phyloP scores from a whole-genome alignment of 129 eudicot species.

The Silybum marianum region DNA sequence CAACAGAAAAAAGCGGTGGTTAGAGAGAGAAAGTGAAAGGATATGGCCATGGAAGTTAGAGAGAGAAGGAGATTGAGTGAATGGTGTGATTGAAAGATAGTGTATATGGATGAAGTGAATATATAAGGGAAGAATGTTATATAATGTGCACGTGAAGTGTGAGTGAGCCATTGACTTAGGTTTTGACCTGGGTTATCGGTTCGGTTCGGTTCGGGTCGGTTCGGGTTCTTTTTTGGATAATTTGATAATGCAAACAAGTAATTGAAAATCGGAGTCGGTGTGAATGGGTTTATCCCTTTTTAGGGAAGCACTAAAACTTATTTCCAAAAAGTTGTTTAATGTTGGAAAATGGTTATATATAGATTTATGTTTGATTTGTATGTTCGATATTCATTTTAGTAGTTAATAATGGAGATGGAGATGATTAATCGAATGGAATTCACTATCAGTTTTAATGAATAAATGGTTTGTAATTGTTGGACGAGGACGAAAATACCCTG shows the following conservation, averaged over 20 bases:
- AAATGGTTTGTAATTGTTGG: not conserved
- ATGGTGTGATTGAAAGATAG: constrained; percentile 32
- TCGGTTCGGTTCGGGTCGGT: not conserved
- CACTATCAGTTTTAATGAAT: not conserved
- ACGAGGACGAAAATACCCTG: not conserved
- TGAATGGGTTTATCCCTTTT: not conserved
- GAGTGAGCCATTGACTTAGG: constrained; percentile 13
- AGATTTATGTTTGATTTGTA: not conserved
- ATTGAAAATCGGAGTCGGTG: not conserved
- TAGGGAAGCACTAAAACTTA: not conserved
- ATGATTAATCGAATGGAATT: not conserved
- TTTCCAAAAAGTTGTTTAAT: not conserved
- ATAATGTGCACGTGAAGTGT: constrained; percentile 33
- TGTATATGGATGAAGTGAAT: constrained; percentile 20
- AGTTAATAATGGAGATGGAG: not conserved
- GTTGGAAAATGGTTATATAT: not conserved
- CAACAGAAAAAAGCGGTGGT: not conserved
- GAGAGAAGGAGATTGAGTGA: constrained; percentile 24
- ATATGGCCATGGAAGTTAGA: not conserved
- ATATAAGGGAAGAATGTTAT: constrained; percentile 28
- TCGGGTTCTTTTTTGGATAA: too few species aligned
- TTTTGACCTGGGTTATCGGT: not conserved
- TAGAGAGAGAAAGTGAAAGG: constrained; percentile 22
- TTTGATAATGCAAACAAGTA: not conserved
- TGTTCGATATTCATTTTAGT: not conserved